These are phyloP conservation scores for Suillus lakei DNA, from an alignment of 768 basidiomycete species.

Conservation along the genomic window DNA sequence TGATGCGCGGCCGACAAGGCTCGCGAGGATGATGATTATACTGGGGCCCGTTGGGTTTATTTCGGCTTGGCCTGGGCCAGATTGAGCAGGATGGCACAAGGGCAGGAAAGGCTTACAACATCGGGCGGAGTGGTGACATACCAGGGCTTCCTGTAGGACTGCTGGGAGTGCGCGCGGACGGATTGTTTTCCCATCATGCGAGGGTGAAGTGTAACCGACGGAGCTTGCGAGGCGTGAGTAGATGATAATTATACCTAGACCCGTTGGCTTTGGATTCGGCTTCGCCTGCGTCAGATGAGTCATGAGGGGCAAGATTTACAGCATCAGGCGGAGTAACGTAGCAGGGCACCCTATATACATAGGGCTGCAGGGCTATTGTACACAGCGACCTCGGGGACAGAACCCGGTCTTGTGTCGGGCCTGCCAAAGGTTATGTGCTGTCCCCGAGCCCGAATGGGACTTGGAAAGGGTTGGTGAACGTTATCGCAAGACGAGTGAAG, in stretches of 20 bases:
- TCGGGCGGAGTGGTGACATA: neutral
- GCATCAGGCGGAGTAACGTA: neutral
- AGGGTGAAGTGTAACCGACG: neutral
- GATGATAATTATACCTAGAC: neutral
- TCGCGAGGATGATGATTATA: neutral
- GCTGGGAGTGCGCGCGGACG: neutral
- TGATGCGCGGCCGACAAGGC: neutral
- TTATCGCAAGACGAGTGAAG: neutral
- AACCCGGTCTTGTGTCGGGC: neutral
- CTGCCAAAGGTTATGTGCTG: neutral
- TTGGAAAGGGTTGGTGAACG: neutral
- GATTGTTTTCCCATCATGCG: neutral
- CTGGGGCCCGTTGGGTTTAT: neutral
- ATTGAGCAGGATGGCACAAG: neutral
- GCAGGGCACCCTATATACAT: neutral
- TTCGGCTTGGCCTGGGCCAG: neutral
- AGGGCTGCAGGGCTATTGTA: neutral
- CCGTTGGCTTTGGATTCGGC: neutral
- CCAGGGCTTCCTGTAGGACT: neutral
- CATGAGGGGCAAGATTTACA: neutral
- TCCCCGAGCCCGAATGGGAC: neutral
- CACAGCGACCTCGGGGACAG: neutral
- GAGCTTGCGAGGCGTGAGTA: neutral
- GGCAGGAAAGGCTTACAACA: neutral
- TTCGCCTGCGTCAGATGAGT: neutral